These are phyloP conservation scores for Boletus semigastroideus DNA, from an alignment of 1,284 basidiomycete species.

Conservation along the genomic window DNA sequence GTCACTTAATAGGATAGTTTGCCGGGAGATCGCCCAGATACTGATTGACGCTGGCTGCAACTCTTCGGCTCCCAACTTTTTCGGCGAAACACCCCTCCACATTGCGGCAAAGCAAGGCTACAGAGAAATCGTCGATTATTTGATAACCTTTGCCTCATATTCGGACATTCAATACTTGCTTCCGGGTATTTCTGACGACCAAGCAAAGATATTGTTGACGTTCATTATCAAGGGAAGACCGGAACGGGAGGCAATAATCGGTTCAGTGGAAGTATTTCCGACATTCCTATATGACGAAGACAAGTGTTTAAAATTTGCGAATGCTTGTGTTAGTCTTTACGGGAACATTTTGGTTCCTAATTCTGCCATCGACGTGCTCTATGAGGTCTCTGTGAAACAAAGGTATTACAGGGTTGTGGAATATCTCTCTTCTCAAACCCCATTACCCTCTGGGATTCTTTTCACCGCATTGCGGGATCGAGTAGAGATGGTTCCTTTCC, in stretches of 20 bases:
- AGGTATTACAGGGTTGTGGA: neutral
- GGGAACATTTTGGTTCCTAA: neutral
- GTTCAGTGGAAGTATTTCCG: neutral
- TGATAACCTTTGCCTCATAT: neutral
- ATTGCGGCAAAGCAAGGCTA: neutral
- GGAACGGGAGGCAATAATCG: too few relatives aligned
- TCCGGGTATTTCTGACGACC: accelerated
- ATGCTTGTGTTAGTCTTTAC: neutral
- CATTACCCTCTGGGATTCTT: neutral
- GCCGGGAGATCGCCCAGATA: neutral
- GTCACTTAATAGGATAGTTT: neutral
- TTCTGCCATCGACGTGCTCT: neutral
- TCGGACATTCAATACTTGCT: neutral
- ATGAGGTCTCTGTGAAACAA: neutral
- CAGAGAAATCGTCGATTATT: neutral
- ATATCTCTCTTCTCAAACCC: neutral
- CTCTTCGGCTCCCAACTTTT: neutral
- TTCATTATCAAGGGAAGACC: neutral
- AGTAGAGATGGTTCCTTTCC: neutral
- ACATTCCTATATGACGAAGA: neutral
- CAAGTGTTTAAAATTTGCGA: neutral
- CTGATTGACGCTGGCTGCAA: conserved; percentile 1
- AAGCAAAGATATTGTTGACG: neutral
- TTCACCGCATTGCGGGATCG: neutral
- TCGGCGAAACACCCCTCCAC: conserved; percentile 2